Evolutionary conservation across 2,329 filamentous ascomycete species (phyloP).

Genomic region (Talaromyces pinophilus): DNA sequence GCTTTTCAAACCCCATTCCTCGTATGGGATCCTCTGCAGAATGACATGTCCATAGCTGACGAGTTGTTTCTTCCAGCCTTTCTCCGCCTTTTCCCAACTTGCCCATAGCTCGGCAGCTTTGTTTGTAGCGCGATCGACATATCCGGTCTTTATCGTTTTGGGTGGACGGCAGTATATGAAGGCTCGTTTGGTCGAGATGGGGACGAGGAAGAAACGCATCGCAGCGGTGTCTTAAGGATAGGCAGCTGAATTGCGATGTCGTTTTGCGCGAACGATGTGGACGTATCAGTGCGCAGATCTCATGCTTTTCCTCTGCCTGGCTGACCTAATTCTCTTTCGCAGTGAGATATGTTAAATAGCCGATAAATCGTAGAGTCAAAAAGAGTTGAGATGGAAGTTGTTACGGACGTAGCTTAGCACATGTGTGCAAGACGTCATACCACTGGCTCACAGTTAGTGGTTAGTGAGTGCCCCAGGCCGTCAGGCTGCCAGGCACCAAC

Average conservation of each 20-base stretch:
- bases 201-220: constrained; percentile 93
- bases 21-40: constrained; percentile 84
- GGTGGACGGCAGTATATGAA: constrained; percentile 83
- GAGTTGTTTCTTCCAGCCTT: constrained; percentile 84
- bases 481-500: constrained; percentile 17
- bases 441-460: constrained; percentile 19
- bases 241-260: background rate
- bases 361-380: background rate
- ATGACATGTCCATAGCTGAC: constrained; percentile 84
- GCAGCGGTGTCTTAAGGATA: constrained; percentile 29
- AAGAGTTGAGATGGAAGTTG: background rate
- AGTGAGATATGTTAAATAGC: background rate
- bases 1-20: constrained; percentile 97
- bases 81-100: constrained; percentile 79
- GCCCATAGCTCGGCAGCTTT: constrained; percentile 79
- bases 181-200: constrained; percentile 85
- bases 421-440: constrained; percentile 24
- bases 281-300: background rate
- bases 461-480: background rate
- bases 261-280: background rate
- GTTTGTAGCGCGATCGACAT: constrained; percentile 68
- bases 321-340: background rate
- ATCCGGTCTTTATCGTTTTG: constrained; percentile 46
- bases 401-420: constrained; percentile 6
- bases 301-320: background rate